Conservation (phyloP, 495 filamentous ascomycete genomes). For the Daldinia loculata region DNA sequence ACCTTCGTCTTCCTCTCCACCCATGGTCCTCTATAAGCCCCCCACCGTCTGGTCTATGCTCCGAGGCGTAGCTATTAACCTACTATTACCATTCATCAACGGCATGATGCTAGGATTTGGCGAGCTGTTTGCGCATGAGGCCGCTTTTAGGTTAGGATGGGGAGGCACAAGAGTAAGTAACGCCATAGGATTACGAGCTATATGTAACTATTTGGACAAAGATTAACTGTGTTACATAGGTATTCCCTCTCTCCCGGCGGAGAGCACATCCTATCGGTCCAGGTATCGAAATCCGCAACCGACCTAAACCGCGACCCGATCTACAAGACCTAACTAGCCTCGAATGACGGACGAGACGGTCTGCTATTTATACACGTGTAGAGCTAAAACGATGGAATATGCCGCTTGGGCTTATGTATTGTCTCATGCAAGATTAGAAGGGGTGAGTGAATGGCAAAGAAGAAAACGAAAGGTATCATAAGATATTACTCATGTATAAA, state of each 20-base stretch:
- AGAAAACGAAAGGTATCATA: neutral
- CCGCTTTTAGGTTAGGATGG: constrained; percentile 92
- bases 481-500: neutral
- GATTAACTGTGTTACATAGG: constrained; percentile 42
- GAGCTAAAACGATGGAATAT: constrained; percentile 3
- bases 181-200: neutral
- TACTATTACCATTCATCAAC: constrained; percentile 94
- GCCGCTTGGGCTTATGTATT: neutral
- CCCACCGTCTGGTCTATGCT: constrained; percentile 86
- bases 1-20: constrained; percentile 73
- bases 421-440: neutral
- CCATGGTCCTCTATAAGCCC: constrained; percentile 86
- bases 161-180: constrained; percentile 83
- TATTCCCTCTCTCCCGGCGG: constrained; percentile 59
- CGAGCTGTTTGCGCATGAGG: constrained; percentile 94
- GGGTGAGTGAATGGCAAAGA: neutral
- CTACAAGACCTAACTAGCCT: constrained; percentile 60
- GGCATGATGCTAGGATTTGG: constrained; percentile 98
- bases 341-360: constrained; percentile 47
- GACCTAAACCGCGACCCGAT: constrained; percentile 46
- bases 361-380: constrained; percentile 20
- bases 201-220: neutral
- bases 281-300: constrained; percentile 60
- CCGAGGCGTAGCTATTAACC: constrained; percentile 91
- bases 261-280: constrained; percentile 59